Conservation (phyloP, 1,284 basidiomycete species). For the Mycocalia duriaeana region DNA sequence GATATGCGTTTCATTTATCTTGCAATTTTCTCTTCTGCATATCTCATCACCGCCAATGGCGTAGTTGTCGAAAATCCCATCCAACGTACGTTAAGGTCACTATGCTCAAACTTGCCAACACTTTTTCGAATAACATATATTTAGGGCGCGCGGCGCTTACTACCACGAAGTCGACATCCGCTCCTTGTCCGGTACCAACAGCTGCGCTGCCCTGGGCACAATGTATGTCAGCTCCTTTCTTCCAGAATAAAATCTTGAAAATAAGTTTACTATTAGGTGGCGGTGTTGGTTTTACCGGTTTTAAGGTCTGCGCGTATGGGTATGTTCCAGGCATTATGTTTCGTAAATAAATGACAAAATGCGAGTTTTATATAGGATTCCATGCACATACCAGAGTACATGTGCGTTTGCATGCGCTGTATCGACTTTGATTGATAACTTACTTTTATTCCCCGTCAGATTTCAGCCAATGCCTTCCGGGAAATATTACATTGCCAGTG, state of each 20-base stretch:
- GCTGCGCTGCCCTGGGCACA: neutral
- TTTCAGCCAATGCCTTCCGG: neutral
- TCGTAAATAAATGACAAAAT: neutral
- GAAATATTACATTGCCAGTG: neutral
- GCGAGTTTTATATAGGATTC: neutral
- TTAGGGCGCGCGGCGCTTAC: neutral
- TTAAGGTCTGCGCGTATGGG: neutral
- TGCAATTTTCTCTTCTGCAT: neutral
- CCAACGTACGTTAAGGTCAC: neutral
- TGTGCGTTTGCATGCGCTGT: neutral
- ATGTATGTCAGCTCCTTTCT: neutral
- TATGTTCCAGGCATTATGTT: neutral
- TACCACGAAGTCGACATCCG: too few species aligned
- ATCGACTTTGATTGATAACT: neutral
- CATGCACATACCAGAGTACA: neutral
- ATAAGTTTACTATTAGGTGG: neutral
- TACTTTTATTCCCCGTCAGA: neutral
- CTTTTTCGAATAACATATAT: neutral
- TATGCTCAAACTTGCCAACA: neutral
- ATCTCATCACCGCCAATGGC: neutral
- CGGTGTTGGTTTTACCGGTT: neutral
- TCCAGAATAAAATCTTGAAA: neutral
- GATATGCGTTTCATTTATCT: neutral
- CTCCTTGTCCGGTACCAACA: too few species aligned
- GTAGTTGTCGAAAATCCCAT: neutral